Evolutionary conservation across 116 monocot species (phyloP), one percentile per base, ranked within the genome.

Genomic region (Trichopus zeylanicus): DNA sequence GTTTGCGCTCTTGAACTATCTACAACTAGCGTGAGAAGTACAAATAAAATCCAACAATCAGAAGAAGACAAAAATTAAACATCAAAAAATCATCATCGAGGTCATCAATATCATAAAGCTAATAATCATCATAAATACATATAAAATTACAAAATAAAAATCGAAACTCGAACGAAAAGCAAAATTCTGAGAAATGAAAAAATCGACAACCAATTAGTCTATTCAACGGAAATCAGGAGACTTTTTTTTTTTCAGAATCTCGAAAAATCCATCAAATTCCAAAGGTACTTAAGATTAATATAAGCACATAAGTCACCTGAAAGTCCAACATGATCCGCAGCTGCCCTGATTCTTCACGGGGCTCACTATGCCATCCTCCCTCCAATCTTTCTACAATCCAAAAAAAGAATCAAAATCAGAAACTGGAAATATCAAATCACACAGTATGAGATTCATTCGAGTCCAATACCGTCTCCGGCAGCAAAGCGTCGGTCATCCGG

Each of bases 241-340:
- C 12, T 16, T 42, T 3, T 16, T 13, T 16, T 9, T 42, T 42
- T 42, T 13, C 3, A n/a, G 3, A 13, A 42, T 16, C 4, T 42
- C 7, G 3, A 42, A 42, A 16, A 42, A 42, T 42, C 4, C 42
- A 42, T 42, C 42, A 42, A 13, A 42, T 42, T 42, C 8, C 42
- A 42, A 9, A 2, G 3, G 18, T 9, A 16, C 13, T 13, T 13
- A 7, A 7, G 16, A 39, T 7, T 39, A 10, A 39, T 39, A 8
- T 5, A 39, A 39, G 10, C 39, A 39, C 39, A 39, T 31, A 15
- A 3, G 51, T 62, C 56, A 86, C 92, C 92, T 92, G 83, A 92
- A 92, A 26, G 92, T 87, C 93, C 93, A 93, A 73, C 93, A 93
- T 30, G 93, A 93, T 32, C 93, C 93, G 58, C 93, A 93, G 37